Conservation (phyloP, 768 basidiomycete genomes). For the Mycena leptocephala region DNA sequence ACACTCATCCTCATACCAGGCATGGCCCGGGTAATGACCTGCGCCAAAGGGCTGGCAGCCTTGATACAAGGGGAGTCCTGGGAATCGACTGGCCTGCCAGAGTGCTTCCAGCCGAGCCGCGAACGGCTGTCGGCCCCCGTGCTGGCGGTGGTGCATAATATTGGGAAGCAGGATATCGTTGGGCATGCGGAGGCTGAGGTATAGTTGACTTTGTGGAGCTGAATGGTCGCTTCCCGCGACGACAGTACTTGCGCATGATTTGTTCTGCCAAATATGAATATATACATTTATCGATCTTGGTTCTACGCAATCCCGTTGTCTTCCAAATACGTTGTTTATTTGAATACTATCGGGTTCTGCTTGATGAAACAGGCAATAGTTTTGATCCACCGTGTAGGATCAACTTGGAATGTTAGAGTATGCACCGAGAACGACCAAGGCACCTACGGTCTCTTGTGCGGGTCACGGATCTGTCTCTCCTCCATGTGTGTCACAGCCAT, state of each 20-base stretch:
- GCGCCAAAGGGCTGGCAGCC: constrained; percentile 43
- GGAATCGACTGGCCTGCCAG: constrained; percentile 46
- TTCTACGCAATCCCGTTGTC: background rate
- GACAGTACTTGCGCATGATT: no score
- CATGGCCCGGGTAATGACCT: constrained; percentile 41
- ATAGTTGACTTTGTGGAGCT: background rate
- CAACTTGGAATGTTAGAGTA: background rate
- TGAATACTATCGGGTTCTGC: background rate
- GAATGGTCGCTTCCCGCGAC: no score
- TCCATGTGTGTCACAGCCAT: background rate
- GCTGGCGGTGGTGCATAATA: constrained; percentile 25
- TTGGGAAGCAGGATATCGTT: constrained; percentile 24
- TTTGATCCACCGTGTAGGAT: background rate
- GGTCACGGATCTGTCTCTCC: background rate
- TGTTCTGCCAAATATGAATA: no score
- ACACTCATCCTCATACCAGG: constrained; percentile 16
- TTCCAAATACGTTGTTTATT: background rate
- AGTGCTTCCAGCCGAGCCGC: constrained; percentile 46
- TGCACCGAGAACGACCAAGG: background rate
- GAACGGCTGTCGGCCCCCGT: constrained; percentile 36
- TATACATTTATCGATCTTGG: no score
- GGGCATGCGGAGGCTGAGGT: background rate
- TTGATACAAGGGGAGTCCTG: constrained; percentile 45
- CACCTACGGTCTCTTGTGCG: constrained; percentile 1
- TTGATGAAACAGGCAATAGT: background rate